phyloP scores from a whole-genome alignment of 805 yeast genomes.

The Pichia pseudocactophila region DNA sequence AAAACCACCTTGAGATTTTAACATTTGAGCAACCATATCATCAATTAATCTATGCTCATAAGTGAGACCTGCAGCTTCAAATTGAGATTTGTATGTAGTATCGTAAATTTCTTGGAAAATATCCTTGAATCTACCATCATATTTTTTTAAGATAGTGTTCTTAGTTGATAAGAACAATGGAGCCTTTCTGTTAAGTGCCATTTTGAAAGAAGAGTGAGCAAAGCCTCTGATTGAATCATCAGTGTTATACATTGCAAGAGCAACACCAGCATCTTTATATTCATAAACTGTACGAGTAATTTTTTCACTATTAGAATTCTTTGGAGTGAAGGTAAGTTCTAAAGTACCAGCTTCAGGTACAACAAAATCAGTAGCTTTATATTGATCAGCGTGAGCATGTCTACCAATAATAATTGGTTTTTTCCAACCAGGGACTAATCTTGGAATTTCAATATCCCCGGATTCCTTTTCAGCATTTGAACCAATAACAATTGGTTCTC shows the following conservation, averaged over 20 bases:
- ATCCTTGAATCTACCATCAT: constrained; percentile 78
- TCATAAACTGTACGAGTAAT: constrained; percentile 47
- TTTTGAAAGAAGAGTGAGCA: constrained; percentile 71
- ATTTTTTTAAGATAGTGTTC: constrained; percentile 73
- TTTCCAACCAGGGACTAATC: constrained; percentile 73
- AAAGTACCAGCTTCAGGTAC: constrained; percentile 59
- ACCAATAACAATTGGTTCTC: constrained; percentile 70
- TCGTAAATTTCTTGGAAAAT: constrained; percentile 65
- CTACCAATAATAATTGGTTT: constrained; percentile 79
- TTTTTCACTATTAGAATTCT: constrained; percentile 39
- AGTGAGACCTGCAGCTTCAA: constrained; percentile 53
- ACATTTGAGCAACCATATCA: constrained; percentile 86
- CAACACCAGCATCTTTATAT: constrained; percentile 63
- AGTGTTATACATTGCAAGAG: constrained; percentile 76
- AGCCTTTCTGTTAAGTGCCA: constrained; percentile 56
- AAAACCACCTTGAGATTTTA: constrained; percentile 76
- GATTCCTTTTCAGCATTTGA: constrained; percentile 28
- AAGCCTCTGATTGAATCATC: constrained; percentile 69
- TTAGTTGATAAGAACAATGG: constrained; percentile 67
- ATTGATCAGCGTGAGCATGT: constrained; percentile 82
- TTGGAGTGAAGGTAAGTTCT: constrained; percentile 58
- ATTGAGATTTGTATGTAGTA: constrained; percentile 42
- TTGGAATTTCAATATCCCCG: constrained; percentile 47
- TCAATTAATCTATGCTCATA: constrained; percentile 79
- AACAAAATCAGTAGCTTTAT: constrained; percentile 68